Base-by-base conservation (phyloP, 345 rosid species). In the Abelmoschus esculentus region DNA sequence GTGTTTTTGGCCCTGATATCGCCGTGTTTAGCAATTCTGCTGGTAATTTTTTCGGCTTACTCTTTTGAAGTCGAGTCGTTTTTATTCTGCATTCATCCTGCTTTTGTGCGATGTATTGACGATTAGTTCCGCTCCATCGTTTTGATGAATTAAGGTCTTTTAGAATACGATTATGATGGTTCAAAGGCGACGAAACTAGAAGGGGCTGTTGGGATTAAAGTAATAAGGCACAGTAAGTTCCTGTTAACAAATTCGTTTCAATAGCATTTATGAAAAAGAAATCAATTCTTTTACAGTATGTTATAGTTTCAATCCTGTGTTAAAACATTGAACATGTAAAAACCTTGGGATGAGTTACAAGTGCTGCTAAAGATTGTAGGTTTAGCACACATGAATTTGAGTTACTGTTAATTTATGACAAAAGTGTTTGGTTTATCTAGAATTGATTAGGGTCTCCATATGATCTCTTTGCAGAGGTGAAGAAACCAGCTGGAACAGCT, bases 21-120 rank as follows among this genome's bases (percentile, higher is more conserved):
- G 92, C 97, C 0, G 93, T 90, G 26, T 92, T 95, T 67, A 96
- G 99, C 69, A 96, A 96, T 72, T 96, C 99, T 14, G 92, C 98
- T 60, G 99, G 99, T 96, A 82, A 73, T 15, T 62, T 78, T 78
- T 54, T 4, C 52, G 54, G 72, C 17, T 55, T 22, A 56, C 34
- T 8, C 5, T 42, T 67, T 54, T 60, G 53, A 40, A 12, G 6
- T 67, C 49, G 54, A 19, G 19, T 70, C 7, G 29, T 22, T 59
- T 71, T 52, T 67, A 4, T 40, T 40, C 47, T 61, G 47, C 63
- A 22, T 3, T 60, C 8, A n/a, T 17, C 53, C 2, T 40, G 52
- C 55, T 75, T 47, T 67, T 72, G 13, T 70, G 29, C 74, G 2
- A 14, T 46, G 53, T 66, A 10, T 67, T 40, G 49, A 19, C 32